phyloP scores from a whole-genome alignment of 2,329 filamentous ascomycete species.

The Torrubiellomyces zombiae region DNA sequence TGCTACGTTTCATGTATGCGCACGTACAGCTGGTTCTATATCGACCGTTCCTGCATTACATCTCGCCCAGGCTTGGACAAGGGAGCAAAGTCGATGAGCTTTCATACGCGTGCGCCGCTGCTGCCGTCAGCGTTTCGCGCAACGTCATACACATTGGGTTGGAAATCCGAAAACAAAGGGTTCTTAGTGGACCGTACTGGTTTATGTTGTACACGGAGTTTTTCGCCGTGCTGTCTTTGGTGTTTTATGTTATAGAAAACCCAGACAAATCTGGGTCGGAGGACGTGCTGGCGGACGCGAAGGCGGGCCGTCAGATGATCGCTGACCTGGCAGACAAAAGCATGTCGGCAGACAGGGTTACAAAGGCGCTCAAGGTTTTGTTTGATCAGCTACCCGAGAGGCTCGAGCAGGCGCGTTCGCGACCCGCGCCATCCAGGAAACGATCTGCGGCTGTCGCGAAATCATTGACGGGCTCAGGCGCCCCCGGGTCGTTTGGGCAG shows the following conservation, averaged over 20 bases:
- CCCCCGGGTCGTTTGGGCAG: constrained; percentile 13
- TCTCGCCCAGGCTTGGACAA: constrained; percentile 45
- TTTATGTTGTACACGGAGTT: constrained; percentile 75
- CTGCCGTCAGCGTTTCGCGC: constrained; percentile 43
- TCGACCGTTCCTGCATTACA: constrained; percentile 69
- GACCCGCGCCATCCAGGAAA: constrained; percentile 32
- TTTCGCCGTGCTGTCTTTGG: constrained; percentile 61
- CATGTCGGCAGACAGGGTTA: constrained; percentile 77
- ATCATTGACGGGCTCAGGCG: constrained; percentile 16
- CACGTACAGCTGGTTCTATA: constrained; percentile 75
- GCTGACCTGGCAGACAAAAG: constrained; percentile 66
- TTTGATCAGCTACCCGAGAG: constrained; percentile 71
- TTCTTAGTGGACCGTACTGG: constrained; percentile 73
- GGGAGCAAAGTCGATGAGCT: constrained; percentile 51
- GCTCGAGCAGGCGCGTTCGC: constrained; percentile 35
- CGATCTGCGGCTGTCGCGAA: constrained; percentile 31
- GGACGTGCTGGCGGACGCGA: constrained; percentile 72
- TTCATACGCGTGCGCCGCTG: constrained; percentile 56
- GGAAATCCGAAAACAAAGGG: constrained; percentile 57
- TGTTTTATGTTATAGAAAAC: constrained; percentile 70
- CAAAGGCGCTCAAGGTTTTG: constrained; percentile 60
- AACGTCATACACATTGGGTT: constrained; percentile 69
- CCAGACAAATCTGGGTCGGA: constrained; percentile 56
- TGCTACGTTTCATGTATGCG: constrained; percentile 64
- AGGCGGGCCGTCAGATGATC: constrained; percentile 70